Evolutionary conservation across 2,329 filamentous ascomycete species (phyloP), one percentile per base, ranked within the genome.

Genomic region (Emmonsiellopsis sp.): DNA sequence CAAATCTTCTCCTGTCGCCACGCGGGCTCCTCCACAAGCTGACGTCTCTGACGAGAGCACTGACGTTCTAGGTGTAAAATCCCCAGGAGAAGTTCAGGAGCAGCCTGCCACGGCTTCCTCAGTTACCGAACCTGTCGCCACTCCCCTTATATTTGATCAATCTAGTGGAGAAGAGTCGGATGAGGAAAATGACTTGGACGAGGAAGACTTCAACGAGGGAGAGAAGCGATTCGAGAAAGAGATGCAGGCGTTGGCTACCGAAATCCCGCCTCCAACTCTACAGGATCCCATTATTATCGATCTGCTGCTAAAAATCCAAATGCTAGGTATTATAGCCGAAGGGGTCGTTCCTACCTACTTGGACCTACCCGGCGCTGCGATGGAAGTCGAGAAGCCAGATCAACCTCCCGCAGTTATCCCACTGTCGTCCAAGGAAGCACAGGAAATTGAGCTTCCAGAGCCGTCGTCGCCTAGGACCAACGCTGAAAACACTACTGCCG

Each of bases 131-230:
- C 54, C 54, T 17, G 50, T 14, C 2, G 52, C 61, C 3, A 32
- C 55, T 32, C 53, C 63, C 4, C 37, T 65, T 6, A 63, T 71
- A 43, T 67, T 68, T 2, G 65, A 67, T 36, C 63, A 61, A 42
- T 63, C 65, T 17, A 69, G 67, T 45, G 71, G 74, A n/a, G 72
- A 75, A 55, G 71, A 72, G 34, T 57, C 58, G 40, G 73, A 75
- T 45, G 72, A 74, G 49, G 73, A 74, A 52, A 69, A 68, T 42
- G 66, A 73, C 36, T 71, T 77, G 42, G 74, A 72, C 9, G 72
- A 77, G 48, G 73, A 75, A 44, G 74, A 76, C 55, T 65, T 74
- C 40, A 70, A 71, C 31, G 69, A 73, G 57, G 67, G 71, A 13
- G 74, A 74, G 56, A 64, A 64, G 40, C 68, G 68, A 7, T 75